phyloP scores from a whole-genome alignment of 116 monocot species.

The Thalassia testudinum region DNA sequence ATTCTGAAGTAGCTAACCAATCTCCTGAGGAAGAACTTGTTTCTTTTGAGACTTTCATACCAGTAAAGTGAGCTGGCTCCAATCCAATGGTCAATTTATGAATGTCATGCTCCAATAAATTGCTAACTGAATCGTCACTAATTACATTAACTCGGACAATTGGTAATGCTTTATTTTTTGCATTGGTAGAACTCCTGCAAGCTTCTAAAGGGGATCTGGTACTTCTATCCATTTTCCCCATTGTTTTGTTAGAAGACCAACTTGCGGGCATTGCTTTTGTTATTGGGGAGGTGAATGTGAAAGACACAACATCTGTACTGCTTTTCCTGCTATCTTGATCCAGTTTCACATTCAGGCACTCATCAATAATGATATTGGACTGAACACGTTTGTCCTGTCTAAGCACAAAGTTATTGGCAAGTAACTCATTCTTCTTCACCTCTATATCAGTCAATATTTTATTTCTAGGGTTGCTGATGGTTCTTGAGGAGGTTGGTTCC shows the following conservation, averaged over 20 bases:
- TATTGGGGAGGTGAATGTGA: conserved; percentile 87
- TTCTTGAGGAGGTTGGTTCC: conserved; percentile 25
- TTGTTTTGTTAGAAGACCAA: conserved; percentile 10
- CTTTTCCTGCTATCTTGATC: conserved; percentile 30
- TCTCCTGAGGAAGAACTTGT: conserved; percentile 11
- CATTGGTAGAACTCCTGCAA: conserved; percentile 7
- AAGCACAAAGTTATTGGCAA: conserved; percentile 16
- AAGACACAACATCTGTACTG: conserved; percentile 64
- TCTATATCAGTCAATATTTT: conserved; percentile 33
- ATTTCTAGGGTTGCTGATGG: conserved; percentile 52
- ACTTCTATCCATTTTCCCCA: conserved; percentile 18
- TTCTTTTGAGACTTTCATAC: background rate
- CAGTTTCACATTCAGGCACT: conserved; percentile 22
- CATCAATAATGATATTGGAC: conserved; percentile 40
- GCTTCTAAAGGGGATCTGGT: conserved; percentile 11
- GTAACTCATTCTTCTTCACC: conserved; percentile 7
- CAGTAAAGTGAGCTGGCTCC: conserved; percentile 10
- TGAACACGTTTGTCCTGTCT: conserved; percentile 25
- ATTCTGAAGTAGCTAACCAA: conserved; percentile 9
- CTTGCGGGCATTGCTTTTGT: conserved; percentile 17
- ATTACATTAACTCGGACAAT: conserved; percentile 20
- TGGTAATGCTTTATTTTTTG: conserved; percentile 9
- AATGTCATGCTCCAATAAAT: conserved; percentile 66
- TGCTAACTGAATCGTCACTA: conserved; percentile 53
- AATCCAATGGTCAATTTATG: conserved; percentile 33